Evolutionary conservation across 202 grass and related monocot species (phyloP).

Genomic region (Setaria italica): DNA sequence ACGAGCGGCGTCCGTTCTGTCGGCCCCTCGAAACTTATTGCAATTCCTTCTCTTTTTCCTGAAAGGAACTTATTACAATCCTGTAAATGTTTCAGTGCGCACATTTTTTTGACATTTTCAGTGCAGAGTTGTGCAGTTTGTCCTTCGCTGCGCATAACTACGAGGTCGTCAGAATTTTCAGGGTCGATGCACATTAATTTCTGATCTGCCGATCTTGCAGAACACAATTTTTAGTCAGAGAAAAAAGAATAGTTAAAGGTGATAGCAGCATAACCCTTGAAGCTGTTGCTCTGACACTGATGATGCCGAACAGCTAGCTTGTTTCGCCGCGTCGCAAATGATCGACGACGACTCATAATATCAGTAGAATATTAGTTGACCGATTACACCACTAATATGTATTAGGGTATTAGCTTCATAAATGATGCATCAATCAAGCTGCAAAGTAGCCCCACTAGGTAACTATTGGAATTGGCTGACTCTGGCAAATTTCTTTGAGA

Average conservation of each 20-base stretch:
- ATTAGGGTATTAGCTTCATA: conserved; percentile 14
- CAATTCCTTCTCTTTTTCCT: neutral
- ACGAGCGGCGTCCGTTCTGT: conserved; percentile 32
- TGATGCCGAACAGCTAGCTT: neutral
- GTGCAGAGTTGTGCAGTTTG: neutral
- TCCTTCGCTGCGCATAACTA: conserved; percentile 16
- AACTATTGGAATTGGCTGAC: conserved; percentile 23
- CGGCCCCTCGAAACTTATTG: neutral
- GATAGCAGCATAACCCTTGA: neutral
- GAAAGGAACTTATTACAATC: neutral
- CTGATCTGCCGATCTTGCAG: conserved; percentile 28
- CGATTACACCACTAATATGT: neutral
- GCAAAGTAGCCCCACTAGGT: conserved; percentile 17
- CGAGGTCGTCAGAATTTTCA: neutral
- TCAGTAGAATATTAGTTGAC: conserved; percentile 41
- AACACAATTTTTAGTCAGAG: neutral
- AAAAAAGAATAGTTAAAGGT: neutral
- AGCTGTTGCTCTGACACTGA: neutral
- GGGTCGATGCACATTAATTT: neutral
- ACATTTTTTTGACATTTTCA: neutral
- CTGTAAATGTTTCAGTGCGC: conserved; percentile 41
- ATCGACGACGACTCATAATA: neutral
- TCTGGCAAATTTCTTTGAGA: neutral
- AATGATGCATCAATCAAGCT: conserved; percentile 32
- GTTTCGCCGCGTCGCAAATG: conserved; percentile 33